Conservation (phyloP, 805 yeast species). For the Cyberlindnera sargentensis region DNA sequence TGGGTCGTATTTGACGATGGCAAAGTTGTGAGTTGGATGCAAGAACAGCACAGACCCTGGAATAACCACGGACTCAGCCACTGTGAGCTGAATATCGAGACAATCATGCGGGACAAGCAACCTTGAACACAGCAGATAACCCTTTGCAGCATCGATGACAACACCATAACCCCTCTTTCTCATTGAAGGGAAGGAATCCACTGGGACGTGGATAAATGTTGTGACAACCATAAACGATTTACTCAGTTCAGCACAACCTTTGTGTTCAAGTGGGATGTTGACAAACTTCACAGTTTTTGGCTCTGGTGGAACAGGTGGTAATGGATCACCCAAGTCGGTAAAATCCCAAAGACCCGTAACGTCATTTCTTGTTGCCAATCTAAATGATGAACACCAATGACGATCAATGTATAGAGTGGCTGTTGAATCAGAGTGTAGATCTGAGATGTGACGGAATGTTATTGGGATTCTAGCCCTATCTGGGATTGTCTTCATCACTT, state of each 20-base stretch:
- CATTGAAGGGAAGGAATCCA: slow-evolving; percentile 68
- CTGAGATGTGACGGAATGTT: slow-evolving; percentile 70
- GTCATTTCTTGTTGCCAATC: slow-evolving; percentile 59
- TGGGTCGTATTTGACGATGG: slow-evolving; percentile 79
- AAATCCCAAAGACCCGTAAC: slow-evolving; percentile 53
- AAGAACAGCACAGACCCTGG: slow-evolving; percentile 76
- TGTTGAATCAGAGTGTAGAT: slow-evolving; percentile 66
- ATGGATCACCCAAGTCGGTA: slow-evolving; percentile 43
- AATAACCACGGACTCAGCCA: slow-evolving; percentile 79
- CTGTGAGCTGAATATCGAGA: slow-evolving; percentile 61
- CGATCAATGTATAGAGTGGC: slow-evolving; percentile 70
- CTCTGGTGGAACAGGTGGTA: slow-evolving; percentile 42
- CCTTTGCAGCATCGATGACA: slow-evolving; percentile 72
- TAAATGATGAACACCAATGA: slow-evolving; percentile 74
- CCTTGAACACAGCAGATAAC: slow-evolving; percentile 75
- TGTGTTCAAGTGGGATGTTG: slow-evolving; percentile 55
- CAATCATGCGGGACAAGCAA: slow-evolving; percentile 75
- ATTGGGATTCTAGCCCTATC: slow-evolving; percentile 68
- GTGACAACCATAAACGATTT: slow-evolving; percentile 69
- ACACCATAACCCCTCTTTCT: slow-evolving; percentile 67
- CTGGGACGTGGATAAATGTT: slow-evolving; percentile 54
- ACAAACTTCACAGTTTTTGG: slow-evolving; percentile 65
- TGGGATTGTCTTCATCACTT: slow-evolving; percentile 71
- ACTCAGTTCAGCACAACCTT: slow-evolving; percentile 46
- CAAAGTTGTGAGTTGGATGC: slow-evolving; percentile 85